Percentiles rank a stretch among this genome's conserved stretches.
These are phyloP conservation scores for Huntiella bhutanensis DNA, from an alignment of 2,329 filamentous ascomycete species.

Conservation along the genomic window DNA sequence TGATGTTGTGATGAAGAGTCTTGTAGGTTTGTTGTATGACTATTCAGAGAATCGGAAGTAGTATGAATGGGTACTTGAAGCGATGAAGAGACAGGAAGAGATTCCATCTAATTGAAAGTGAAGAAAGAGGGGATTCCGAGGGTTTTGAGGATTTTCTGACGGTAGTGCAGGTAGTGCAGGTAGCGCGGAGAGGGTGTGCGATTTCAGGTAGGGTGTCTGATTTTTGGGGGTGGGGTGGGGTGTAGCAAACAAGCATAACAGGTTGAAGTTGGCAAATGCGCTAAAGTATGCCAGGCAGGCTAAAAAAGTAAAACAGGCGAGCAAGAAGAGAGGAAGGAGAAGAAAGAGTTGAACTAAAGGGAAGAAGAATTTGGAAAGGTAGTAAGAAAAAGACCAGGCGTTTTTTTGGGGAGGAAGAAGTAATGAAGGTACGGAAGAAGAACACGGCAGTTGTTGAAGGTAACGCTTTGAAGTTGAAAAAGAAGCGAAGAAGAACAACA, in stretches of 20 bases:
- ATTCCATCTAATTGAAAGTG: slow-evolving; percentile 9
- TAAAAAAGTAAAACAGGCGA: neutral
- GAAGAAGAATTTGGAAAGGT: too few relatives aligned
- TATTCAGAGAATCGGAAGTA: too few relatives aligned
- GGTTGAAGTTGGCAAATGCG: neutral
- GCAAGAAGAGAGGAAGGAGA: neutral
- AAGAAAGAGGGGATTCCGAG: slow-evolving; percentile 1
- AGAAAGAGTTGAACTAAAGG: too few relatives aligned
- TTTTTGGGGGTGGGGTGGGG: slow-evolving; percentile 3
- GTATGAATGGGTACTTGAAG: too few relatives aligned
- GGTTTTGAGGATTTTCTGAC: slow-evolving; percentile 1
- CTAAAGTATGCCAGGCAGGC: neutral
- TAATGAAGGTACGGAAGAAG: neutral
- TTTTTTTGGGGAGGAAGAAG: neutral
- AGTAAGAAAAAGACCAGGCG: neutral
- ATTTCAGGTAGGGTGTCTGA: neutral
- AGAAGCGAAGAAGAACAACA: neutral
- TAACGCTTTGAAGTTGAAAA: neutral
- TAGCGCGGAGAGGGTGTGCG: slow-evolving; percentile 1
- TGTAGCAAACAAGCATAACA: neutral
- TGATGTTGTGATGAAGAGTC: too few relatives aligned
- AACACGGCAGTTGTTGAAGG: neutral
- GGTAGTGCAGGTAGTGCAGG: neutral
- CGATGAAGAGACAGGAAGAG: slow-evolving; percentile 2
- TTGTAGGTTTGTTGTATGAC: too few relatives aligned